A percentile compares a stretch with the other conserved stretches of the same genome.
Conservation (phyloP, 140 eudicot species). For the Eryngium alpinum region DNA sequence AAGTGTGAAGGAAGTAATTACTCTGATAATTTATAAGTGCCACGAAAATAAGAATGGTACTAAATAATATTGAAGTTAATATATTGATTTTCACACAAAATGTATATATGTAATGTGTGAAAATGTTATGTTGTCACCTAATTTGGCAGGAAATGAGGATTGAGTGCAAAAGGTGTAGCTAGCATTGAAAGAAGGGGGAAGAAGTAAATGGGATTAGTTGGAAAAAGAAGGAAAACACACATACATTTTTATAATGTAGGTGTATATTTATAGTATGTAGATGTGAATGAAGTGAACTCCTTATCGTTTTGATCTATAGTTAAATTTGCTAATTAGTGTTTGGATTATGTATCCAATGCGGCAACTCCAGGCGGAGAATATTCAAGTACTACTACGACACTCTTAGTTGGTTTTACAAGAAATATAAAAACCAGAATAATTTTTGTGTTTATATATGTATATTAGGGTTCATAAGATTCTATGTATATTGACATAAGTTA, state of each 20-base stretch:
- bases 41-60: no score
- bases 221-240: slow-evolving; percentile 17
- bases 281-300: no score
- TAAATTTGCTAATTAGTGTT: no score
- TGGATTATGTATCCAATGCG: no score
- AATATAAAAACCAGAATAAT: background rate
- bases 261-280: no score
- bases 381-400: background rate
- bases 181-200: slow-evolving; percentile 30
- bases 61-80: no score
- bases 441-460: background rate
- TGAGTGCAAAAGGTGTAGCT: slow-evolving; percentile 21
- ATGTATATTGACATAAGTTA: no score
- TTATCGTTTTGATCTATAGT: no score
- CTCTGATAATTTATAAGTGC: no score
- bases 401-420: slow-evolving; percentile 6
- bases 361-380: background rate
- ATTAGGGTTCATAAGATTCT: background rate
- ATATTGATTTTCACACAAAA: no score
- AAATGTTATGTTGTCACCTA: slow-evolving; percentile 28
- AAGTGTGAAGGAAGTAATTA: no score
- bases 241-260: background rate
- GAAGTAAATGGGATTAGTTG: slow-evolving; percentile 40
- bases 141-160: slow-evolving; percentile 37
- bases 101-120: no score